phyloP scores from a whole-genome alignment of 257 asterid genomes.

The Thymus mandschuricus region DNA sequence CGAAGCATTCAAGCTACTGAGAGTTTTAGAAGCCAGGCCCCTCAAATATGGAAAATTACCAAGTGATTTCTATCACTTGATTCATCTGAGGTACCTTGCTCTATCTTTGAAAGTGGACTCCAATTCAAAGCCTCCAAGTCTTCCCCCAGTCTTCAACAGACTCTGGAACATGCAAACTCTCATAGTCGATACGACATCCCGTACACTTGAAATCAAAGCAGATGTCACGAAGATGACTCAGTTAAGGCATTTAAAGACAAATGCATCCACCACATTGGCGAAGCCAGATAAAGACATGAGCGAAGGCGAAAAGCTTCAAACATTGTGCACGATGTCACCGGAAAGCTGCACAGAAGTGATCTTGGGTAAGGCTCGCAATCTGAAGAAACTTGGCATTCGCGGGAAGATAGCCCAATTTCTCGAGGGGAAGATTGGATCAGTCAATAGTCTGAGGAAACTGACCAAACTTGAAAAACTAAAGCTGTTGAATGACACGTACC shows the following conservation, averaged over 20 bases:
- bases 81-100: background rate
- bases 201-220: background rate
- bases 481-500: slow-evolving; percentile 8
- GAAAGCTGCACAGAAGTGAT: background rate
- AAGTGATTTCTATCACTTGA: background rate
- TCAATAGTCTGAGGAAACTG: background rate
- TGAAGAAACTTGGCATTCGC: background rate
- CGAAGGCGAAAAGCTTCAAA: background rate
- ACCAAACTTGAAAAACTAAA: background rate
- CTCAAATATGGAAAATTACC: background rate
- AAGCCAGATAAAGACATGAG: background rate
- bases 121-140: background rate
- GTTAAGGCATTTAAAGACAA: background rate
- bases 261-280: background rate
- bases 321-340: background rate
- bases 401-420: background rate
- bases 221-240: background rate
- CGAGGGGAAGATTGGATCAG: background rate
- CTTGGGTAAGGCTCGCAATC: background rate
- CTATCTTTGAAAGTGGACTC: background rate
- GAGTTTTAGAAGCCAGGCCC: background rate
- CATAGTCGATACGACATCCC: background rate
- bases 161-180: background rate
- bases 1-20: background rate
- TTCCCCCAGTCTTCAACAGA: background rate